phyloP scores from a whole-genome alignment of 2,329 filamentous ascomycete species.

The Aspergillus floridensis region DNA sequence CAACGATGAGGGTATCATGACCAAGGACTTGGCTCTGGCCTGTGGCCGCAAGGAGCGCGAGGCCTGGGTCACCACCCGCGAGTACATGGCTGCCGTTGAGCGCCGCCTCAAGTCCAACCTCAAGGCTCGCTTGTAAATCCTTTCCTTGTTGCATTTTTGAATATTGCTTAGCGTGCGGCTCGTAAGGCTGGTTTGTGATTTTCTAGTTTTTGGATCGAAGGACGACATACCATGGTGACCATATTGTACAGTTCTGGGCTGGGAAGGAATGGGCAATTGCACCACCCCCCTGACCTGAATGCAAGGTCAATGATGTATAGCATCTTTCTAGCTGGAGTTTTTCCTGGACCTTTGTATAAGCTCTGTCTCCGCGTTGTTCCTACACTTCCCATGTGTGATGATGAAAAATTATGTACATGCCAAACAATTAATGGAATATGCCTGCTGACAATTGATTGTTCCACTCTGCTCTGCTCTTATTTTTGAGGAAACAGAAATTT shows the following conservation, averaged over 20 bases:
- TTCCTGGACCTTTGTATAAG: neutral
- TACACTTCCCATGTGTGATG: neutral
- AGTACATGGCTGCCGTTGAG: conserved; percentile 93
- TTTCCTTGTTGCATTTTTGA: conserved; percentile 14
- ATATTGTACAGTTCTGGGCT: conserved; percentile 15
- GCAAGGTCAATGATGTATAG: neutral
- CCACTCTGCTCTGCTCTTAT: neutral
- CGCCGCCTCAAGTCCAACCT: conserved; percentile 77
- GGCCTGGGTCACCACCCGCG: conserved; percentile 85
- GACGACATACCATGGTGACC: conserved; percentile 9
- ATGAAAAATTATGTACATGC: neutral
- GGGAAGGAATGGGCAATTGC: neutral
- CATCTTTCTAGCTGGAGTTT: neutral
- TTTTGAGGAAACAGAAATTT: neutral
- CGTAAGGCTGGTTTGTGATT: neutral
- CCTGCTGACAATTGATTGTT: neutral
- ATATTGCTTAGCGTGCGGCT: conserved; percentile 17
- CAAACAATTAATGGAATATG: neutral
- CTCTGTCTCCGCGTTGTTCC: neutral
- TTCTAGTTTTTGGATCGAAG: conserved; percentile 9
- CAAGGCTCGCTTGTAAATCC: conserved; percentile 35
- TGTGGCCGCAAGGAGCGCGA: conserved; percentile 81
- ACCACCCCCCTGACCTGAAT: neutral
- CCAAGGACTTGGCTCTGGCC: conserved; percentile 95
- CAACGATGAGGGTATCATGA: conserved; percentile 93